A percentile compares a stretch with the other conserved stretches of the same genome.
phyloP scores from a whole-genome alignment of 2,329 filamentous ascomycete genomes.

The Cercospora sp. region DNA sequence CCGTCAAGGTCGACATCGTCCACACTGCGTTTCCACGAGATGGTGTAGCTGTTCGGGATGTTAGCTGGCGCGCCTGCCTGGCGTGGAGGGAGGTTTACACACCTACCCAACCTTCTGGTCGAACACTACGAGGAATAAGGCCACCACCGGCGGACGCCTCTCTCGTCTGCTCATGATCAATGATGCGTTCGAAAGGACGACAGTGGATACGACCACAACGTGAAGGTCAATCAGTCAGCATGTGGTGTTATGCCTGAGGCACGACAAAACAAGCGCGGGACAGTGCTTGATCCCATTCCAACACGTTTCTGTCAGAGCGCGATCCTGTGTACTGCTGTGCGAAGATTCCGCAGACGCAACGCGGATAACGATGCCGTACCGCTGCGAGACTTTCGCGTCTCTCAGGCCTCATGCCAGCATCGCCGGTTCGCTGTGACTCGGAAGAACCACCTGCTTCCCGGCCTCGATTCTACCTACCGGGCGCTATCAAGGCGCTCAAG shows the following conservation, averaged over 20 bases:
- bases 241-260: not conserved
- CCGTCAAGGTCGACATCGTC: constrained; percentile 71
- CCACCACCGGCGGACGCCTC: constrained; percentile 36
- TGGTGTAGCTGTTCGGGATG: constrained; percentile 61
- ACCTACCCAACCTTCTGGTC: constrained; percentile 43
- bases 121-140: constrained; percentile 40
- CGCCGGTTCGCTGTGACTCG: no score
- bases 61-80: not conserved
- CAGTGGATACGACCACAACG: not conserved
- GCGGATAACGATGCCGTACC: no score
- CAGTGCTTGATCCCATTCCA: not conserved
- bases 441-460: no score
- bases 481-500: no score
- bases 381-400: no score
- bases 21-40: constrained; percentile 79
- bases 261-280: not conserved
- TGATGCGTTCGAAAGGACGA: not conserved
- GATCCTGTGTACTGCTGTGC: no score
- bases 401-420: no score
- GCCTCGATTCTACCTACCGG: no score
- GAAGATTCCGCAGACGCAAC: no score
- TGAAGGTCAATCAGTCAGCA: not conserved
- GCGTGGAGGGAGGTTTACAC: not conserved
- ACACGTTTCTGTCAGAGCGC: no score
- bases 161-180: constrained; percentile 13